Base-by-base conservation (phyloP, 129 eudicot species). In the Flaveria brownii region DNA sequence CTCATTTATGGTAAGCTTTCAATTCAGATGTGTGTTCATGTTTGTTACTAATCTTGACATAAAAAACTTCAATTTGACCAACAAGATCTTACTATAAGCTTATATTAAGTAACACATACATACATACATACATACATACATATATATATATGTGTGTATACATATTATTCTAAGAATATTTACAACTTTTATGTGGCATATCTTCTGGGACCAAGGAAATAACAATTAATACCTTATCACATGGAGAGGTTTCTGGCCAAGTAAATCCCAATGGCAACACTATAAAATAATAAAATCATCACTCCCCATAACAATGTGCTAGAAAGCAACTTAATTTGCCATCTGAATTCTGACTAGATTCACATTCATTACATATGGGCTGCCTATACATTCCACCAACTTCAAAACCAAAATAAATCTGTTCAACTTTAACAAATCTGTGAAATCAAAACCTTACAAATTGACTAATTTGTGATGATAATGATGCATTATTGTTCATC, bases 331-430 rank as follows among this genome's bases (percentile, higher is more conserved):
- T 71, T 47, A 70, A 70, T 30, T 78, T 78, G 22, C 17, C 71
- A 70, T 70, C 33, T 70, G 64, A 61, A 39, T 30, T 74, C 70
- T 80, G 77, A 75, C 84, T 75, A 68, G 81, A 81, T 52, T 46
- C 81, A 81, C 80, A 79, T 41, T 43, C 71, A 72, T 60, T 52
- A 51, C 55, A 51, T 63, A 66, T 50, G 26, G 51, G 59, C 51
- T 70, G 62, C 82, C 33, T 69, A 61, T 61, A 54, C 78, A 63
- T 80, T 76, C 63, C 82, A 82, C 74, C 72, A 36, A 62, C 77
- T 71, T 65, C 68, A 52, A 23, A 49, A n/a, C 69, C 23, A 65
- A 73, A 42, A 54, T 65, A 80, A 52, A 23, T 28, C 57, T 80
- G 11, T 72, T 28, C 16, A 39, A 13, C 52, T 73, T 41, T 30